Base-by-base conservation (phyloP, 1,284 basidiomycete species). In the Ustilago bromivora region DNA sequence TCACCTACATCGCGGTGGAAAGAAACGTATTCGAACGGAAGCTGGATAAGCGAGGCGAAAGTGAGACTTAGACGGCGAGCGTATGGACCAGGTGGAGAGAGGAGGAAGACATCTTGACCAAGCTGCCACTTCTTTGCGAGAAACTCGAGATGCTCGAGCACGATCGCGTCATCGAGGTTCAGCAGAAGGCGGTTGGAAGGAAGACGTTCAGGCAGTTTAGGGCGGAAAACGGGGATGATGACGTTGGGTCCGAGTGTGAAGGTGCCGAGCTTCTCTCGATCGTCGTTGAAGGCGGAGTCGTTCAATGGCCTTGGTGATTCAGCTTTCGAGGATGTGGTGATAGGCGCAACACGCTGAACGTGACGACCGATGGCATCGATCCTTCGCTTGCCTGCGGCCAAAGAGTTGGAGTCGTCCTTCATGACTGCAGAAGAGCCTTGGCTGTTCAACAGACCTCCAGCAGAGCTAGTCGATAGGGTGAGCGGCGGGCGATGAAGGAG, bases 1-100 rank as follows among this genome's bases (percentile, higher is more conserved):
- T 87, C 87, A 34, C 86, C 85, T 6, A 87, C 69, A 63, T 87
- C 87, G 3, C 85, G 78, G 59, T 87, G 87, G 53, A 87, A 81
- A 6, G 83, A 79, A 56, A 87, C 83, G 62, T 85, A 77, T 66
- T 87, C 87, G 57, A 80, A 79, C 3, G 84, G 84, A 34, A 85
- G 67, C 66, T 85, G 84, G n/a, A 86, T 69, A 11, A 86, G 75
- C 31, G 84, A 75, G 11, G 84, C 82, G 41, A 87, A 87, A 0
- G 87, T 87, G 36, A 86, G 76, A 46, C 83, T 83, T 35, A 87
- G 80, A 6, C 86, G 73, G n/a, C 87, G 84, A 0, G 86, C 78
- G 68, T 84, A 87, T 0, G 86, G 85, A 12, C 85, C 85, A 4
- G 87, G 86, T 0, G 85, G 65, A 10, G 82, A 79, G 47, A 86